Conservation (phyloP, 805 yeast genomes). For the Schwanniomyces vanrijiae region DNA sequence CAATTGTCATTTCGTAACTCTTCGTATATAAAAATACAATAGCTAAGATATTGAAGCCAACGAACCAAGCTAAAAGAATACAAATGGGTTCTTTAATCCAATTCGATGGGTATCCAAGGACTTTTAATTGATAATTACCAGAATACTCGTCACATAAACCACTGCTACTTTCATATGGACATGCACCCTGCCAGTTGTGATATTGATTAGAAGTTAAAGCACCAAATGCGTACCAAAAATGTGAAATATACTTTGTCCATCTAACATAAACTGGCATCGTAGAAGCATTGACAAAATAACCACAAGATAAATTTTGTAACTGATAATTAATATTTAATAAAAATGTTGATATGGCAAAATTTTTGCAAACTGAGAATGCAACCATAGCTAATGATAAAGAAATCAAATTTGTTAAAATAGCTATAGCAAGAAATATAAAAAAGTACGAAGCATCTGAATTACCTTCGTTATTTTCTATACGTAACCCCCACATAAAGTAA, state of each 20-base stretch:
- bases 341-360: constrained; percentile 61
- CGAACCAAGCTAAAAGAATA: constrained; percentile 55
- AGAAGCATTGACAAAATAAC: constrained; percentile 72
- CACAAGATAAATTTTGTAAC: constrained; percentile 75
- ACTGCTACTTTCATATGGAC: constrained; percentile 32
- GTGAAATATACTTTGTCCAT: constrained; percentile 79
- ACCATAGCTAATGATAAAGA: constrained; percentile 56
- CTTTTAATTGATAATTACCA: constrained; percentile 53
- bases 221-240: constrained; percentile 79
- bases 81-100: constrained; percentile 71
- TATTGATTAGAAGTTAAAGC: constrained; percentile 65
- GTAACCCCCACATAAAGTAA: constrained; percentile 76
- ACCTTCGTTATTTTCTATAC: constrained; percentile 24
- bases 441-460: constrained; percentile 42
- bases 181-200: constrained; percentile 59
- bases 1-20: constrained; percentile 54
- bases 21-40: constrained; percentile 47
- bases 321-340: constrained; percentile 66
- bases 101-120: constrained; percentile 59
- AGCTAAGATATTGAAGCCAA: constrained; percentile 53
- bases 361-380: constrained; percentile 57
- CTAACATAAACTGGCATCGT: constrained; percentile 82
- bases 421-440: constrained; percentile 61
- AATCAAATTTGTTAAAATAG: constrained; percentile 54
- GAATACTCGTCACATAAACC: constrained; percentile 42